A percentile compares a stretch with the other conserved stretches of the same genome.
These are phyloP conservation scores for Exophiala sideris DNA, from an alignment of 2,329 filamentous ascomycete species.

Conservation along the genomic window DNA sequence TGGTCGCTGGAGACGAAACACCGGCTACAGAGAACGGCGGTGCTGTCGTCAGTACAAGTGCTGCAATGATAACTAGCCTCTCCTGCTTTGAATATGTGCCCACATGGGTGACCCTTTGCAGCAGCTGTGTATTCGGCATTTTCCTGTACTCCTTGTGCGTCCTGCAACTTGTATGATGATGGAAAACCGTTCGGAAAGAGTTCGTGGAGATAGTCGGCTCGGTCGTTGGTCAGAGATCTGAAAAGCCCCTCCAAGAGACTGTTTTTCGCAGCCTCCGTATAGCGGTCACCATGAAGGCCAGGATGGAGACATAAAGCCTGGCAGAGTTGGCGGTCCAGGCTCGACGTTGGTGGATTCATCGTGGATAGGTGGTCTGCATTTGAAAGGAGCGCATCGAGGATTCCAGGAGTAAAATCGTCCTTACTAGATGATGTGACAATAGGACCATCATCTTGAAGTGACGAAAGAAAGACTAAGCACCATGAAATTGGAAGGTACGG, in stretches of 20 bases:
- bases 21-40: conserved; percentile 86
- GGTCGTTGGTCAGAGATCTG: conserved; percentile 75
- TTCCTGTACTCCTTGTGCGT: conserved; percentile 87
- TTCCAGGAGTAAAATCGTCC: too few species aligned
- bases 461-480: too few species aligned
- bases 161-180: conserved; percentile 68
- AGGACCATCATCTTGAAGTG: too few species aligned
- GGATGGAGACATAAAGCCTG: conserved; percentile 78
- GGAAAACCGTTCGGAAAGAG: conserved; percentile 78
- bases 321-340: conserved; percentile 75
- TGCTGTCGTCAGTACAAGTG: conserved; percentile 91
- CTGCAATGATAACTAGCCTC: conserved; percentile 94
- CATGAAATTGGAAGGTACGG: too few species aligned
- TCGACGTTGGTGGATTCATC: conserved; percentile 44
- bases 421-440: too few species aligned
- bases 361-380: conserved; percentile 11
- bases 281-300: conserved; percentile 68
- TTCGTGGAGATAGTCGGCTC: conserved; percentile 68
- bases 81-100: conserved; percentile 92
- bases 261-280: conserved; percentile 65
- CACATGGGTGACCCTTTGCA: conserved; percentile 88
- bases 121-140: conserved; percentile 92
- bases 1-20: conserved; percentile 97
- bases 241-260: conserved; percentile 79
- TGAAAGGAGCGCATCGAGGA: conserved; percentile 1